Percentiles rank a stretch among this genome's conserved stretches.
Conservation (phyloP, 2,329 filamentous ascomycete genomes). For the Metarhizium robertsii region DNA sequence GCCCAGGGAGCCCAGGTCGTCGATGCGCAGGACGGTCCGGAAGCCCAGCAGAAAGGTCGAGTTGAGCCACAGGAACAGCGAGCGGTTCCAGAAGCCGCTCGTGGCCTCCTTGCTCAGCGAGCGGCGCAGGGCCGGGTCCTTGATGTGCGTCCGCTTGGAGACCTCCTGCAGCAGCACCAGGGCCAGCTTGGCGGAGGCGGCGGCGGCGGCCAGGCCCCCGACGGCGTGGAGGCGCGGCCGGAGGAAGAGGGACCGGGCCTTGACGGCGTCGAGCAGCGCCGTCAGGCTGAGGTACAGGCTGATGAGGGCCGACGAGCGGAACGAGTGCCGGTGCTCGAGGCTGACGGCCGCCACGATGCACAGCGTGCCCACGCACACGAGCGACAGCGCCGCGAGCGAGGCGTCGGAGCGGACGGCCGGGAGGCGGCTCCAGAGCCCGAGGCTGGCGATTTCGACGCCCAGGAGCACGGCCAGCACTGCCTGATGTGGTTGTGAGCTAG, state of each 20-base stretch:
- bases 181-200: constrained; percentile 20
- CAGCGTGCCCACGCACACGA: constrained; percentile 18
- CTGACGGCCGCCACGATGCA: constrained; percentile 17
- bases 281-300: constrained; percentile 29
- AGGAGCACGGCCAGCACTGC: constrained; percentile 13
- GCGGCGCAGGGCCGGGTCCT: not conserved
- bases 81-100: constrained; percentile 16
- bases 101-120: constrained; percentile 8
- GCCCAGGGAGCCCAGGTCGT: constrained; percentile 21
- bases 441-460: constrained; percentile 17
- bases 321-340: constrained; percentile 23
- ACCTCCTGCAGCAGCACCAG: constrained; percentile 28
- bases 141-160: constrained; percentile 4
- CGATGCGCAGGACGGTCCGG: constrained; percentile 17
- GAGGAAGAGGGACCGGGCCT: constrained; percentile 19
- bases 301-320: constrained; percentile 30
- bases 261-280: constrained; percentile 28
- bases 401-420: constrained; percentile 10
- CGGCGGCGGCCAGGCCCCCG: constrained; percentile 20
- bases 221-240: constrained; percentile 10
- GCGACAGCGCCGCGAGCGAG: constrained; percentile 15
- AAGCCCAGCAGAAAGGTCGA: constrained; percentile 21
- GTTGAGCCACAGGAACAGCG: constrained; percentile 19
- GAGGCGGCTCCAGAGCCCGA: constrained; percentile 11
- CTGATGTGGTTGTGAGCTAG: constrained; percentile 5